Base-by-base conservation (phyloP, 2,329 filamentous ascomycete genomes). In the Cladobotryum mycophilum region DNA sequence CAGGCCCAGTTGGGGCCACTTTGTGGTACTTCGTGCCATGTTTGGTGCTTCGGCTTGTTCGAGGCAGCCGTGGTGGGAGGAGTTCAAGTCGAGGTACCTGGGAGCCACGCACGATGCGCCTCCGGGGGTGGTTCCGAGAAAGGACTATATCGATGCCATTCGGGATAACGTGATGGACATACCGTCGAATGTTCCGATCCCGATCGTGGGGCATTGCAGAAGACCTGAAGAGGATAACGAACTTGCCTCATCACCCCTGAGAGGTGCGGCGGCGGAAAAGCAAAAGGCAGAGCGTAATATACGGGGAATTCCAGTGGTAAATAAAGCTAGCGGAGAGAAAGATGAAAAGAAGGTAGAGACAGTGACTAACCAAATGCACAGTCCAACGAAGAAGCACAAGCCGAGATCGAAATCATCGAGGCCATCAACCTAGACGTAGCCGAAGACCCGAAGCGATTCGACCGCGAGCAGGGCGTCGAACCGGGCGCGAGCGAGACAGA, bases 31-130 rank as follows among this genome's bases (percentile, higher is more conserved):
- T 20, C 36, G 49, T 15, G 38, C 34, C 20, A 51, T 51, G 44
- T 51, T 51, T 47, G 49, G 49, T 14, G 25, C 49, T 13, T 51
- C 43, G 6, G 36, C 34, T 22, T 51, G 49, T 15, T 45, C 49
- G 9, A 51, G 37, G 11, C 49, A 51, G 38, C 11, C 4, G 1
- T 51, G 49, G 49, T 51, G 49, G 49, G 18, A 18, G 13, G 12
- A 12, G 2, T 51, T 51, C 9, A 51, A 43, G 44, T 6, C 1
- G 13, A 43, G 13, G 40, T 47, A 51, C 3, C 30, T 22, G 30
- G 20, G 38, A 11, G 49, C 49, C 1, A 20, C 15, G 15, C 43
- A 51, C 13, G 49, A 47, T n/a, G 44, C 44, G 33, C 33, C 18
- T 9, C 49, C 44, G 14, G 49, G 49, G 5, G 20, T 51, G 25